Evolutionary conservation across 176 grass and related monocot genomes (phyloP).

Genomic region (Oropetium thomaeum): DNA sequence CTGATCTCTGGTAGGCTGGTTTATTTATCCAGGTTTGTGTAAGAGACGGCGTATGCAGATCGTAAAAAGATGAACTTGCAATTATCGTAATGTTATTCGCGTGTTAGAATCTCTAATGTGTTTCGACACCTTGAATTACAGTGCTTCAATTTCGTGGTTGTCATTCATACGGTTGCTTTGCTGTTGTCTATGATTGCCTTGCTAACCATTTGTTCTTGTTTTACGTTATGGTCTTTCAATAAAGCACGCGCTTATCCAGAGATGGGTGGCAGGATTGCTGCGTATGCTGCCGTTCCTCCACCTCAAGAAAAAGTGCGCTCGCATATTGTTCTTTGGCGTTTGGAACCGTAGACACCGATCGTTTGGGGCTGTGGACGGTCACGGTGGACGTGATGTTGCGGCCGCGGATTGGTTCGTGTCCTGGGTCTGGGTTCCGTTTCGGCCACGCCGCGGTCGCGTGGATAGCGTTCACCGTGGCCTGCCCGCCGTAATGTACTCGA

Average conservation of each 20-base stretch:
- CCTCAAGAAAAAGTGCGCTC: background rate
- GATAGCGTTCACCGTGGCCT: too few relatives aligned
- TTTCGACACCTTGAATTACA: too few relatives aligned
- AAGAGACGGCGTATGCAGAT: too few relatives aligned
- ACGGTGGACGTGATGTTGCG: too few relatives aligned
- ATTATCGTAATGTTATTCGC: background rate
- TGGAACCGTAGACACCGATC: background rate
- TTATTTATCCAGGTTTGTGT: background rate
- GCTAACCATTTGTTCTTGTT: too few relatives aligned
- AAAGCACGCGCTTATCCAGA: background rate
- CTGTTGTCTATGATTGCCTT: too few relatives aligned
- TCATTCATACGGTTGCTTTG: too few relatives aligned
- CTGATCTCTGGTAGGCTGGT: background rate
- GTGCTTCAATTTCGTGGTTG: too few relatives aligned
- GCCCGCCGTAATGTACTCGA: background rate
- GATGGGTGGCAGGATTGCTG: background rate
- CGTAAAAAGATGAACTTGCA: background rate
- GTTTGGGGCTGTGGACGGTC: background rate
- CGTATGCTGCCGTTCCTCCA: background rate
- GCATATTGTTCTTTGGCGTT: background rate
- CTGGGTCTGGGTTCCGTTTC: background rate
- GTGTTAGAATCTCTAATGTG: too few relatives aligned
- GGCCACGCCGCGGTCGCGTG: background rate
- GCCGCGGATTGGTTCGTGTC: background rate
- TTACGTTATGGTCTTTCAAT: background rate